Evolutionary conservation across 192 early-diverging fungal genomes (phyloP).

Genomic region (Neocallimastix lanati): DNA sequence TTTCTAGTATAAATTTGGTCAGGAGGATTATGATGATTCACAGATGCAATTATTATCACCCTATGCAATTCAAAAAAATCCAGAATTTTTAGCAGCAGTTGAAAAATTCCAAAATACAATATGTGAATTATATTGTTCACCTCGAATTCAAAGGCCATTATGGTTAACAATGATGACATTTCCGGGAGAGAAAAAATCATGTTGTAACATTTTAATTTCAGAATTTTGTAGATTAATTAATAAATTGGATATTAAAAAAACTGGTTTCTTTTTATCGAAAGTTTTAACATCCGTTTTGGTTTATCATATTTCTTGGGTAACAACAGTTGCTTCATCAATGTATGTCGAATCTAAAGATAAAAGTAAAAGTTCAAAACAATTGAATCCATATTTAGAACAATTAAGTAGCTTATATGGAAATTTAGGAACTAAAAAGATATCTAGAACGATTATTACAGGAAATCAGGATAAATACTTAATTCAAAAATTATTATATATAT

Average conservation of each 20-base stretch:
- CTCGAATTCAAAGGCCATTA: constrained; percentile 8
- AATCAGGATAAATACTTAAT: neutral
- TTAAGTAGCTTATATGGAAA: constrained; percentile 8
- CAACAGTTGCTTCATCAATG: constrained; percentile 7
- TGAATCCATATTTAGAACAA: constrained; percentile 10
- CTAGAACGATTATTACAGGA: constrained; percentile 3
- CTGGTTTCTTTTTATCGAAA: constrained; percentile 6
- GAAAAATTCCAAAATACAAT: constrained; percentile 4
- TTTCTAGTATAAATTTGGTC: neutral
- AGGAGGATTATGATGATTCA: neutral
- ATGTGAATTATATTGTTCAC: constrained; percentile 1
- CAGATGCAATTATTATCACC: neutral
- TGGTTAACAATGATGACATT: constrained; percentile 12
- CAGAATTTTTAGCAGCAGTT: neutral
- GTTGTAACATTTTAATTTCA: constrained; percentile 2
- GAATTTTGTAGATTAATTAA: neutral
- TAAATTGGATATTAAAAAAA: neutral
- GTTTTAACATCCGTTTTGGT: constrained; percentile 3
- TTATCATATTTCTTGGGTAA: constrained; percentile 8
- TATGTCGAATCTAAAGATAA: neutral
- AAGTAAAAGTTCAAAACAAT: neutral
- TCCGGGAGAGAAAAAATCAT: neutral
- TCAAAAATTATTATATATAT: constrained; percentile 1
- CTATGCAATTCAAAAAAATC: neutral
- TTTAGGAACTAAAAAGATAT: constrained; percentile 1